Conservation (phyloP, 75 land plant genomes). For the Picea sitchensis region DNA sequence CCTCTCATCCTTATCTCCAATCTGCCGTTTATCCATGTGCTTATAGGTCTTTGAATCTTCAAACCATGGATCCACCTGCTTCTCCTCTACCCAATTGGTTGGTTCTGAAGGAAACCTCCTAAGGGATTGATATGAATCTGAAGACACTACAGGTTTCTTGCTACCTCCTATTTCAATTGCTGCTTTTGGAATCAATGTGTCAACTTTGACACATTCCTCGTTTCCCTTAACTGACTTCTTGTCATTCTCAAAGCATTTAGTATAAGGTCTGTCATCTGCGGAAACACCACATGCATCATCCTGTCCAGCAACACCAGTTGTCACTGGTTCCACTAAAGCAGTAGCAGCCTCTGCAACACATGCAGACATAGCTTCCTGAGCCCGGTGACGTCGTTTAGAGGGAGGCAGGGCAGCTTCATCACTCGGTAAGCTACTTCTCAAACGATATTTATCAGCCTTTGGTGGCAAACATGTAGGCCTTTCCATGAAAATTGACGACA, state of each 20-base stretch:
- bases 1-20: background rate
- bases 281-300: background rate
- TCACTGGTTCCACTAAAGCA: background rate
- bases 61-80: background rate
- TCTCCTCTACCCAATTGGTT: background rate
- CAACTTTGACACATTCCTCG: background rate
- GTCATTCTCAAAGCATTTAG: background rate
- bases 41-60: background rate
- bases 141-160: background rate
- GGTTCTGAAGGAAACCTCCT: constrained; percentile 3
- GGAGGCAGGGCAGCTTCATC: constrained; percentile 69
- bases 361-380: constrained; percentile 62
- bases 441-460: constrained; percentile 30
- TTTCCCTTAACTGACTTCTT: background rate
- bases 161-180: background rate
- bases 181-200: background rate
- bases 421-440: constrained; percentile 27
- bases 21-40: background rate
- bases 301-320: background rate
- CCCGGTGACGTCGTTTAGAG: constrained; percentile 56
- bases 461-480: constrained; percentile 31
- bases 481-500: constrained; percentile 16
- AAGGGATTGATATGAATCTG: background rate
- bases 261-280: background rate
- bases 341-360: constrained; percentile 42